phyloP scores from a whole-genome alignment of 257 asterid genomes.

The Gardenia jasminoides region DNA sequence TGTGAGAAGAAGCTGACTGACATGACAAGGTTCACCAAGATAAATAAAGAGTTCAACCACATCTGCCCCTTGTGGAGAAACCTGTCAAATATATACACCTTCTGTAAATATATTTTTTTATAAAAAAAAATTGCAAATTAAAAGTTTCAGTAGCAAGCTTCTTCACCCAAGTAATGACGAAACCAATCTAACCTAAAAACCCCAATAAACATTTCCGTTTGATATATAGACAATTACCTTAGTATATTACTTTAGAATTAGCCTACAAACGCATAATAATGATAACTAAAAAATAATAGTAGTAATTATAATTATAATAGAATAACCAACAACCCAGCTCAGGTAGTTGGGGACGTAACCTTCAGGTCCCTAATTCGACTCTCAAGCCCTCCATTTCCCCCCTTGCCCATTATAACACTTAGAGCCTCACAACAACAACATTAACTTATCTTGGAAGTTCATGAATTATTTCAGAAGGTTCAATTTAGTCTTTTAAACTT shows the following conservation, averaged over 20 bases:
- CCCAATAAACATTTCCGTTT: neutral
- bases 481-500: neutral
- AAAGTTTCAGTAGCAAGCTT: neutral
- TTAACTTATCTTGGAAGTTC: neutral
- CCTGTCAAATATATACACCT: slow-evolving; percentile 42
- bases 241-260: neutral
- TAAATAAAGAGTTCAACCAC: slow-evolving; percentile 91
- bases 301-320: too few relatives aligned
- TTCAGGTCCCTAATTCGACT: too few relatives aligned
- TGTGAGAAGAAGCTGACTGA: slow-evolving; percentile 88
- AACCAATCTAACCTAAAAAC: neutral
- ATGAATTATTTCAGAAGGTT: neutral
- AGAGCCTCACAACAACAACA: too few relatives aligned
- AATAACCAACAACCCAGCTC: too few relatives aligned
- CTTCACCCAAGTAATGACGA: too few relatives aligned
- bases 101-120: slow-evolving; percentile 15
- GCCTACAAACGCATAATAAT: too few relatives aligned
- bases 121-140: neutral
- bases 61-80: slow-evolving; percentile 85
- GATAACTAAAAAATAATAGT: too few relatives aligned
- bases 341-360: too few relatives aligned
- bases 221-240: neutral
- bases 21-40: slow-evolving; percentile 98
- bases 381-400: too few relatives aligned
- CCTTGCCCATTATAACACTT: too few relatives aligned